These are phyloP conservation scores for Neurospora sp. DNA, from an alignment of 495 filamentous ascomycete genomes.

Conservation along the genomic window DNA sequence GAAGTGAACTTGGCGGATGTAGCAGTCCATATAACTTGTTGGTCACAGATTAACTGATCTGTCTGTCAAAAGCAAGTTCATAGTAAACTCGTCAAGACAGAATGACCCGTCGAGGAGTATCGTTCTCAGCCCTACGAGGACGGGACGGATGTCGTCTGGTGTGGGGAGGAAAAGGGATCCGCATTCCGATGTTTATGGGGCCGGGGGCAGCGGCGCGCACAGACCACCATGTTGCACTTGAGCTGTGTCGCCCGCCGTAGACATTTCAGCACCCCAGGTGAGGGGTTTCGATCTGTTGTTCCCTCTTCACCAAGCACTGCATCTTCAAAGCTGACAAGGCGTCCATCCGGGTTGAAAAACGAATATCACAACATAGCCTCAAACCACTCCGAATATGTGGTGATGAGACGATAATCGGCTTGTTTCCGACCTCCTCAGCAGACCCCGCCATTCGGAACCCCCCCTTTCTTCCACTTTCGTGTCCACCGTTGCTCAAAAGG, in stretches of 20 bases:
- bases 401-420: not conserved
- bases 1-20: not conserved
- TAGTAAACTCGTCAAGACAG: not conserved
- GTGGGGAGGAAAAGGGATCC: not conserved
- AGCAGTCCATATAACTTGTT: not conserved
- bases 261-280: not conserved
- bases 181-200: not conserved
- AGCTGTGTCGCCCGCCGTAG: not conserved
- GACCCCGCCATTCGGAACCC: not conserved
- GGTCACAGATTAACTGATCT: not conserved
- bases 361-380: not conserved
- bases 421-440: not conserved
- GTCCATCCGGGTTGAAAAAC: not conserved
- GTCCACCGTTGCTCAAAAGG: not conserved
- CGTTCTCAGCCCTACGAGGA: not conserved
- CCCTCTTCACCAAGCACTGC: not conserved
- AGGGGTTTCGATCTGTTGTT: not conserved
- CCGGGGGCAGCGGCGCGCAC: not conserved
- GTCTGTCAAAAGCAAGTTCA: not conserved
- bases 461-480: not conserved
- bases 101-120: not conserved
- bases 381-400: not conserved
- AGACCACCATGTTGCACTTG: not conserved
- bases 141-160: not conserved
- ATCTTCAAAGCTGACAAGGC: not conserved